These are phyloP conservation scores for Rhodofomes roseus DNA, from an alignment of 1,284 basidiomycete species.

Conservation along the genomic window DNA sequence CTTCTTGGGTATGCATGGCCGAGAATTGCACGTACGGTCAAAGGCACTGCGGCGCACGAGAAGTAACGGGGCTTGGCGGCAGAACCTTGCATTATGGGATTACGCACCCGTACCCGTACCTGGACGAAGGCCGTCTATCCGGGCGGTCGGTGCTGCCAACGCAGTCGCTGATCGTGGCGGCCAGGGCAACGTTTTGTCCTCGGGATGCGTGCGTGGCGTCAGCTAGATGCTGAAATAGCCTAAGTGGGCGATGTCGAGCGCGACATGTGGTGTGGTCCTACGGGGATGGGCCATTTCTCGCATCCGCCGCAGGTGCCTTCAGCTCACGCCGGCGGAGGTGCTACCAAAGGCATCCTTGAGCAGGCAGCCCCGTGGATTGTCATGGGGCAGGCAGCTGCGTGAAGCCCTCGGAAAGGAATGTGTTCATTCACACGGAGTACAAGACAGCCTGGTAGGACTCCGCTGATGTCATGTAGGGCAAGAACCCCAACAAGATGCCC, in stretches of 20 bases:
- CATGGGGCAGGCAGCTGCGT: background rate
- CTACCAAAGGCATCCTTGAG: background rate
- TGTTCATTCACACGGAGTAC: background rate
- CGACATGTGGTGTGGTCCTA: background rate
- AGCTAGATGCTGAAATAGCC: background rate
- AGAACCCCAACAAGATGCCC: background rate
- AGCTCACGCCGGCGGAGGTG: background rate
- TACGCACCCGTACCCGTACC: background rate
- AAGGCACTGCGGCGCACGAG: background rate
- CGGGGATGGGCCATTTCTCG: background rate
- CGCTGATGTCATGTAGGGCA: background rate
- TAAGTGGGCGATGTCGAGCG: background rate
- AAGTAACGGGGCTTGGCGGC: background rate
- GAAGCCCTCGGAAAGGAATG: background rate
- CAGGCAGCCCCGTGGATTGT: slow-evolving; percentile 1
- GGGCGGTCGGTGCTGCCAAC: background rate
- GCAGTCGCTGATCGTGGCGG: background rate
- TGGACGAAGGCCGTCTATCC: background rate
- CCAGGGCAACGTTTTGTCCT: background rate
- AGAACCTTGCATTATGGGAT: background rate
- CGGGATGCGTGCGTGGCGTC: background rate
- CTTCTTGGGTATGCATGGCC: background rate
- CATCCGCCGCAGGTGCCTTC: background rate
- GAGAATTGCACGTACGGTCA: background rate
- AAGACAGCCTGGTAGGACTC: background rate